These are phyloP conservation scores for Kwoniella europaea DNA, from an alignment of 768 basidiomycete species.

Conservation along the genomic window DNA sequence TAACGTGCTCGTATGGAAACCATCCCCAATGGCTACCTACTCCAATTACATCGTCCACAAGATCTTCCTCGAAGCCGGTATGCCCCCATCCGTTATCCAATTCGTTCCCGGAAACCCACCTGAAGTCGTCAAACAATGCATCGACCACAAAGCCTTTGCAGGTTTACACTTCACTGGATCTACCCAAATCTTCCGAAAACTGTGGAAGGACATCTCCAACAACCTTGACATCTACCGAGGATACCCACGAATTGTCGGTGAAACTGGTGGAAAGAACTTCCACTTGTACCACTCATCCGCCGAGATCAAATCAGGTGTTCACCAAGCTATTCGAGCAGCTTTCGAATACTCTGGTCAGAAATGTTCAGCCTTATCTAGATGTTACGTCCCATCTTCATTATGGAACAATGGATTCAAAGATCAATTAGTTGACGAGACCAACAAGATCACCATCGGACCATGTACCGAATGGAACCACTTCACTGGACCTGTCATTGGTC, in stretches of 20 bases:
- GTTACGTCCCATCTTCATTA: constrained; percentile 83
- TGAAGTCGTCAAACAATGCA: constrained; percentile 81
- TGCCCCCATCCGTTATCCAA: constrained; percentile 93
- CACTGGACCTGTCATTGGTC: constrained; percentile 93
- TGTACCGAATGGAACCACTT: constrained; percentile 80
- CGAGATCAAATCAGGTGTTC: constrained; percentile 83
- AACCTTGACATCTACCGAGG: constrained; percentile 85
- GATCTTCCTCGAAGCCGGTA: constrained; percentile 89
- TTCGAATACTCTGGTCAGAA: constrained; percentile 99
- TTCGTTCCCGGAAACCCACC: constrained; percentile 87
- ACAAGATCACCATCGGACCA: constrained; percentile 83
- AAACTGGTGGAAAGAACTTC: constrained; percentile 96
- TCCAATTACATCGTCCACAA: constrained; percentile 91
- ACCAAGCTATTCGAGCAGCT: constrained; percentile 82
- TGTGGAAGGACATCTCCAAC: constrained; percentile 92
- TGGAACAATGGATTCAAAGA: constrained; percentile 90
- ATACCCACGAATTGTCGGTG: constrained; percentile 95
- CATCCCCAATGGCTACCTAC: constrained; percentile 92
- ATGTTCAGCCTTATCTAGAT: constrained; percentile 88
- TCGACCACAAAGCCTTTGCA: constrained; percentile 78
- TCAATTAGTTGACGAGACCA: constrained; percentile 71
- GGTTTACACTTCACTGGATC: constrained; percentile 96
- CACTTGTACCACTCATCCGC: constrained; percentile 88
- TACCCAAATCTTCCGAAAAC: constrained; percentile 88
- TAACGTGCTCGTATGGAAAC: constrained; percentile 96